Conservation (phyloP, 176 grass and related monocot genomes). For the Typha latifolia region DNA sequence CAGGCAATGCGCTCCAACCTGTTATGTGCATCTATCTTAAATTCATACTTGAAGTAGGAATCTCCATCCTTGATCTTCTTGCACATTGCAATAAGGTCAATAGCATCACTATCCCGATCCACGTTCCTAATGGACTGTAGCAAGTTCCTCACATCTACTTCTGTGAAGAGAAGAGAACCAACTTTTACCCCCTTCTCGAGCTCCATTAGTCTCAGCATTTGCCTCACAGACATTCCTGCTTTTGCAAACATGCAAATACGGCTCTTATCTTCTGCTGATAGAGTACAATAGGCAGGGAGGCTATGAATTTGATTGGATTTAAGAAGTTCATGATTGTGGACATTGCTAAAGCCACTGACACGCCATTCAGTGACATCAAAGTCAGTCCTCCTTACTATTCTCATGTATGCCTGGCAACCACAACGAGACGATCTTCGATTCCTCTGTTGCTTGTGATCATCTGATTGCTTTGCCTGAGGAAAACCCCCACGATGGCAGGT, state of each 20-base stretch:
- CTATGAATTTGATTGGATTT: not conserved
- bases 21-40: too few relatives aligned
- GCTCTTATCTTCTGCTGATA: constrained; percentile 5
- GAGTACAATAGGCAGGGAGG: not conserved
- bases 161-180: not conserved
- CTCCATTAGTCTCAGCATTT: constrained; percentile 6
- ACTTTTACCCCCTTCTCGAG: not conserved
- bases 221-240: constrained; percentile 3
- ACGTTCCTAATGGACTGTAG: too few relatives aligned
- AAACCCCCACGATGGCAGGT: not conserved
- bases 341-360: constrained; percentile 2
- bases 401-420: constrained; percentile 4
- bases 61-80: too few relatives aligned
- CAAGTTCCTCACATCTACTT: not conserved
- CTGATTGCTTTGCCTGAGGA: constrained; percentile 5
- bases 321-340: not conserved
- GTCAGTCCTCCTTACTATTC: not conserved
- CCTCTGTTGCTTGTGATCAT: not conserved
- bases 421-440: constrained; percentile 4
- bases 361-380: constrained; percentile 6
- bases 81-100: too few relatives aligned
- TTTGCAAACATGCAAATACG: constrained; percentile 4
- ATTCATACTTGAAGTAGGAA: too few relatives aligned
- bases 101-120: too few relatives aligned
- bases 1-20: too few relatives aligned